Conservation (phyloP, 306 rosid genomes). For the Citrullus amarus region DNA sequence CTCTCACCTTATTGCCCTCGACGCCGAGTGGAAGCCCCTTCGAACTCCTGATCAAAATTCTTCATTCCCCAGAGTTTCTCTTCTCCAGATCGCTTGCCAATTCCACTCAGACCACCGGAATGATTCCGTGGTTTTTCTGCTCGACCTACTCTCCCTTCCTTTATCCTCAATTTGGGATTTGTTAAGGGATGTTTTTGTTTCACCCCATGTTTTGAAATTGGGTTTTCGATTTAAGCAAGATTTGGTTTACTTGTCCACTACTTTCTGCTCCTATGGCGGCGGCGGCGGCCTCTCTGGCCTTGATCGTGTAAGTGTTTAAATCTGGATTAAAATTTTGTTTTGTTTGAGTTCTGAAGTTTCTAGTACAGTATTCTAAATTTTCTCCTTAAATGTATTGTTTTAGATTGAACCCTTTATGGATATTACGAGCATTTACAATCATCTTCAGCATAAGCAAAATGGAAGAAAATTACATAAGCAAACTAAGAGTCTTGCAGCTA, state of each 20-base stretch:
- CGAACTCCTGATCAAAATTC: conserved; percentile 25
- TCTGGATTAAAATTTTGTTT: neutral
- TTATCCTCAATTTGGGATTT: conserved; percentile 44
- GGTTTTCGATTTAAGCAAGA: conserved; percentile 90
- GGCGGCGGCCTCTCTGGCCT: conserved; percentile 66
- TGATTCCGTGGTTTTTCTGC: conserved; percentile 44
- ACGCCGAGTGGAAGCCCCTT: conserved; percentile 90
- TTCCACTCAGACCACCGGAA: conserved; percentile 19
- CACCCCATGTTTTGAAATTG: conserved; percentile 57
- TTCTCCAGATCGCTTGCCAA: conserved; percentile 78
- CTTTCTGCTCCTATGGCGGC: conserved; percentile 45
- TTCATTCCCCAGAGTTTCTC: conserved; percentile 50
- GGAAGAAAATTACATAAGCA: conserved; percentile 53
- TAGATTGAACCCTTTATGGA: conserved; percentile 87
- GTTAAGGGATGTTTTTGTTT: conserved; percentile 38
- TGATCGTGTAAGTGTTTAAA: conserved; percentile 31
- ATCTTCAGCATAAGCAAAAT: conserved; percentile 44
- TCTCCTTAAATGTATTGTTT: neutral
- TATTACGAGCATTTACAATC: conserved; percentile 49
- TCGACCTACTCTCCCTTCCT: conserved; percentile 51
- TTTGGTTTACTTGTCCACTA: conserved; percentile 58
- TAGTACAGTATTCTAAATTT: neutral
- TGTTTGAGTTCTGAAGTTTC: neutral
- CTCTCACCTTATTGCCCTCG: conserved; percentile 58
- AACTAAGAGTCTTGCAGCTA: conserved; percentile 58